Evolutionary conservation across 352 stramenopile genomes (phyloP), one percentile per base, ranked within the genome.

Genomic region (Hyaloperonospora brassicae): DNA sequence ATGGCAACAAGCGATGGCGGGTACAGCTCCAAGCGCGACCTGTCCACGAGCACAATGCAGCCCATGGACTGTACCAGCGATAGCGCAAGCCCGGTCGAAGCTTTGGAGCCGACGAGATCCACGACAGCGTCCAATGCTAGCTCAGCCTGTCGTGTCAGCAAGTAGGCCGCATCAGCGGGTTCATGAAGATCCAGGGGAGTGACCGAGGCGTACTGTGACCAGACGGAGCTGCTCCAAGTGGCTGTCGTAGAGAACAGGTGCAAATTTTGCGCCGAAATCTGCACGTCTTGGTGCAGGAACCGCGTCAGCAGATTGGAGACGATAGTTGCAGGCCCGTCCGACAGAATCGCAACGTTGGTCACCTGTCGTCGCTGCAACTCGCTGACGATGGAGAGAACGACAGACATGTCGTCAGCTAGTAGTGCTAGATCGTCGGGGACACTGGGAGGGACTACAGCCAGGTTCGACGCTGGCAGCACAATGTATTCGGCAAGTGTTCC

Each of bases 101-200:
- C 43, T 31, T 86, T 61, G 1, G 41, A 68, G 39, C 69, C 64
- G 36, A 73, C 70, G n/a, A 89, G 51, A 50, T 87, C 76, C 22
- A 89, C 55, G 31, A 76, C 68, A 12, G 61, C 59, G 47, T 84
- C 68, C 34, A 84, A 21, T 11, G 52, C 64, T 31, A 72, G 35
- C 48, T 66, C 60, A 9, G 48, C 59, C 48, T 68, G 64, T 41
- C 39, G 55, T 7, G 61, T 52, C 7, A 70, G 35, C 38, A 70
- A 43, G 11, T 56, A 24, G 10, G 55, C 47, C 10, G 71, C 23
- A 7, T 49, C 55, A 25, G 48, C 55, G n/a, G 66, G 50, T 40
- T 73, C 23, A 63, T 64, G 66, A 60, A 70, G 62, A 66, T 73
- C 47, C 52, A 77, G 44, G 45, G 50, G 41, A 17, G 55, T 70